phyloP scores from a whole-genome alignment of 441 rosid genomes.

The Metrosideros polymorpha region DNA sequence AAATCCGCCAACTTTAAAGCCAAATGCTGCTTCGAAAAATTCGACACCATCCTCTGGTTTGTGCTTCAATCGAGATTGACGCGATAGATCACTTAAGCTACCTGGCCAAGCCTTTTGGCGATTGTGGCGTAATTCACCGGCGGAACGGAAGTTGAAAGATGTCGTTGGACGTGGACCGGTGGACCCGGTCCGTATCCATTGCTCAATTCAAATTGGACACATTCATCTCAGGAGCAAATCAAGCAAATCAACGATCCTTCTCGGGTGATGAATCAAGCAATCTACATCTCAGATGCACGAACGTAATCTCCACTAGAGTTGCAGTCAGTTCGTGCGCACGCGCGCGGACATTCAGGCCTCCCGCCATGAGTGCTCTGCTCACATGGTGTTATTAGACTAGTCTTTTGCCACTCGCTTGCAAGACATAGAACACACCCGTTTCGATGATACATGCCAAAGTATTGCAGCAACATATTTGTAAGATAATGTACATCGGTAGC shows the following conservation, averaged over 20 bases:
- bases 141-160: no score
- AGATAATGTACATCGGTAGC: not conserved
- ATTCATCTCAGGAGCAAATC: not conserved
- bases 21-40: not conserved
- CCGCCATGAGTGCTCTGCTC: not conserved
- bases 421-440: not conserved
- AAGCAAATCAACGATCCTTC: not conserved
- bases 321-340: not conserved
- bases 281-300: not conserved
- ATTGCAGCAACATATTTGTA: not conserved
- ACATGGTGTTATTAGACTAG: not conserved
- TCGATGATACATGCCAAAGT: not conserved
- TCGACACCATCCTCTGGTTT: not conserved
- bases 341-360: not conserved
- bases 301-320: not conserved
- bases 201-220: not conserved
- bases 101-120: not conserved
- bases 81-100: not conserved
- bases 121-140: not conserved
- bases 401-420: not conserved
- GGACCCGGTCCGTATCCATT: not conserved
- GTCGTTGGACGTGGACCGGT: not conserved
- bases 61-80: not conserved
- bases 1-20: not conserved
- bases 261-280: not conserved